Percentiles rank a stretch among this genome's conserved stretches.
Conservation (phyloP, 306 rosid species). For the Biancaea sappan region DNA sequence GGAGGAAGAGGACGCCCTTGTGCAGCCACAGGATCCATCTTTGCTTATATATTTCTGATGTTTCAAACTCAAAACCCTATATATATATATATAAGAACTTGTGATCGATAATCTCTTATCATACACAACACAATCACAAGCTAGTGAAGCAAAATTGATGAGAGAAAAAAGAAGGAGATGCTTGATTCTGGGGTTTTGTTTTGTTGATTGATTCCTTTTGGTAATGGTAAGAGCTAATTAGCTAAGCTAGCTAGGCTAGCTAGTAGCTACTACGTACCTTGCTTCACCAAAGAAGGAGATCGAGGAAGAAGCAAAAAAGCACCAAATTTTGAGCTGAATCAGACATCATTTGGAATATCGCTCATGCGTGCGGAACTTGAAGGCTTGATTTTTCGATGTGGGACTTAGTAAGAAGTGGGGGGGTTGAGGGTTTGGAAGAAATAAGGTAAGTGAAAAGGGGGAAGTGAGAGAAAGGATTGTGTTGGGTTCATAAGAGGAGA, state of each 20-base stretch:
- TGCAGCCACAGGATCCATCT: conserved; percentile 84
- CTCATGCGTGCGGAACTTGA: conserved; percentile 26
- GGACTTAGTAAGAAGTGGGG: conserved; percentile 24
- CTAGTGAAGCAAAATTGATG: conserved; percentile 15
- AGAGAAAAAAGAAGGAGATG: background rate
- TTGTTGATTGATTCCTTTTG: conserved; percentile 8
- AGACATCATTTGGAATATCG: conserved; percentile 33
- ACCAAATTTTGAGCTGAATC: conserved; percentile 49
- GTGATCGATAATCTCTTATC: conserved; percentile 8
- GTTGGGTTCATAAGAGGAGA: conserved; percentile 45
- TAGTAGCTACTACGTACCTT: conserved; percentile 37
- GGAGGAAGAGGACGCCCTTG: conserved; percentile 89
- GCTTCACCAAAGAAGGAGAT: conserved; percentile 20
- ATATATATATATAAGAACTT: too few species aligned
- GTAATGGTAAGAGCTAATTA: conserved; percentile 30
- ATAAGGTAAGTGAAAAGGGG: conserved; percentile 40
- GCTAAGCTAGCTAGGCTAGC: conserved; percentile 17
- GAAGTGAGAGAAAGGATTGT: conserved; percentile 13
- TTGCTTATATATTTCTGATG: background rate
- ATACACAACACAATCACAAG: background rate
- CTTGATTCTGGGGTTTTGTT: conserved; percentile 13
- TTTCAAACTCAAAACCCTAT: conserved; percentile 32
- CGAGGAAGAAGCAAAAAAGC: conserved; percentile 8
- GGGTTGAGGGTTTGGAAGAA: conserved; percentile 60
- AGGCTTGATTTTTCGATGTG: conserved; percentile 13